Percentiles rank a stretch among this genome's conserved stretches.
Evolutionary conservation across 2,329 filamentous ascomycete species (phyloP).

Genomic region (Aspergillus sp.): DNA sequence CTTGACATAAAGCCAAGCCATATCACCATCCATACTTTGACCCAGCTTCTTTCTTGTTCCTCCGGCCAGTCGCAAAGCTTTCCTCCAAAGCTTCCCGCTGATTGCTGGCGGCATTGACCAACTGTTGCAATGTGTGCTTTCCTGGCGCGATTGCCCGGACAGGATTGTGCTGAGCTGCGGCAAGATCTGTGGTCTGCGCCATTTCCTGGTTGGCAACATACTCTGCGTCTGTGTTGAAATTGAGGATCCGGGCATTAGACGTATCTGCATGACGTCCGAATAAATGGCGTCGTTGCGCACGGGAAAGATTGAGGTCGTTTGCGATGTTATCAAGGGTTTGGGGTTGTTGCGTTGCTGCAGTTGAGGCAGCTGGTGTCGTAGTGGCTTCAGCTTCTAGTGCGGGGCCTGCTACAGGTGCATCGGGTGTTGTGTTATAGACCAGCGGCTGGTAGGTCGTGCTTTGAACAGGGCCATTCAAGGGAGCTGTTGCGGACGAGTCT

Average conservation of each 20-base stretch:
- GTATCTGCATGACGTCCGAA: conserved; percentile 60
- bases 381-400: conserved; percentile 7
- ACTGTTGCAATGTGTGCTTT: conserved; percentile 82
- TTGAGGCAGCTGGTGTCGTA: conserved; percentile 6
- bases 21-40: conserved; percentile 72
- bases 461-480: conserved; percentile 4
- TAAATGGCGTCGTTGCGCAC: conserved; percentile 69
- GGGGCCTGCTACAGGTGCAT: conserved; percentile 15
- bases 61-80: conserved; percentile 74
- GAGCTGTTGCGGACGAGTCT: conserved; percentile 11
- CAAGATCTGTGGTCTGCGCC: conserved; percentile 52
- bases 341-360: conserved; percentile 11
- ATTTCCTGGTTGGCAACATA: conserved; percentile 78
- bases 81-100: conserved; percentile 87
- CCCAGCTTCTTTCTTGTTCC: conserved; percentile 74
- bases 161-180: conserved; percentile 63
- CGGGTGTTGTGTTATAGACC: conserved; percentile 29
- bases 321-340: conserved; percentile 66
- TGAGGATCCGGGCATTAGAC: conserved; percentile 62
- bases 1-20: background rate
- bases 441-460: conserved; percentile 33
- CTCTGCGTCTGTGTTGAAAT: conserved; percentile 83
- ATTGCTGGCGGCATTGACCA: conserved; percentile 73
- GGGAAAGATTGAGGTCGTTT: conserved; percentile 69
- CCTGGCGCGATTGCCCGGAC: conserved; percentile 75